Evolutionary conservation across 805 yeast species (phyloP).

Genomic region (Kodamaea jinghongensis): DNA sequence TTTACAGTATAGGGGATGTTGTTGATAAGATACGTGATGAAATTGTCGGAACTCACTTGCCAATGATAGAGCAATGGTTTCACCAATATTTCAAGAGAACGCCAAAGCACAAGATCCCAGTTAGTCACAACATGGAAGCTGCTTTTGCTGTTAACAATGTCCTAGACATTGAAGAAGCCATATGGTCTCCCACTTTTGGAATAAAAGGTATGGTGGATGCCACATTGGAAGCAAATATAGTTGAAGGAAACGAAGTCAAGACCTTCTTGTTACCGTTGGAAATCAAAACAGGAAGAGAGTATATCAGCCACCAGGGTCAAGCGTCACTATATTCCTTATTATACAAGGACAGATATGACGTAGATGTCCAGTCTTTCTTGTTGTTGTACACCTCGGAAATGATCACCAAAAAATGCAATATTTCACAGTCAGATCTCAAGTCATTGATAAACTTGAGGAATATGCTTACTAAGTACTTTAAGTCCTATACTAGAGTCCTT

Average conservation of each 20-base stretch:
- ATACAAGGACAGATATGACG: slow-evolving; percentile 73
- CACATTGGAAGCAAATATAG: slow-evolving; percentile 49
- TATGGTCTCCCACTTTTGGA: slow-evolving; percentile 91
- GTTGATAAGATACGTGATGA: slow-evolving; percentile 41
- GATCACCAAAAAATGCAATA: slow-evolving; percentile 53
- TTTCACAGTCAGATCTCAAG: slow-evolving; percentile 55
- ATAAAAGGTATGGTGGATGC: slow-evolving; percentile 88
- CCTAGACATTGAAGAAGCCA: slow-evolving; percentile 83
- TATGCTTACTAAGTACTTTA: slow-evolving; percentile 56
- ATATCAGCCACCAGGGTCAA: slow-evolving; percentile 78
- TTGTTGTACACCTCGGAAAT: slow-evolving; percentile 70
- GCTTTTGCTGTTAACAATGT: slow-evolving; percentile 49
- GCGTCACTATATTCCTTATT: slow-evolving; percentile 77
- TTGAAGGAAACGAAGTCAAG: background rate
- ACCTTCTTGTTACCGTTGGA: slow-evolving; percentile 74
- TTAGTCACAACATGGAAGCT: slow-evolving; percentile 8
- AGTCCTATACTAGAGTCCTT: slow-evolving; percentile 46
- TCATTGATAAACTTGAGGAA: slow-evolving; percentile 73
- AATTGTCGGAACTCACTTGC: slow-evolving; percentile 43
- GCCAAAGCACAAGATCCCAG: slow-evolving; percentile 7
- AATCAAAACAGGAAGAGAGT: slow-evolving; percentile 77
- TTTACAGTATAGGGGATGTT: slow-evolving; percentile 54
- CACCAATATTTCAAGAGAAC: slow-evolving; percentile 37
- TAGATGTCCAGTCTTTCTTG: slow-evolving; percentile 61
- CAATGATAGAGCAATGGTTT: slow-evolving; percentile 55